Evolutionary conservation across 495 filamentous ascomycete genomes (phyloP).

Genomic region (Corynascus novoguineensis): DNA sequence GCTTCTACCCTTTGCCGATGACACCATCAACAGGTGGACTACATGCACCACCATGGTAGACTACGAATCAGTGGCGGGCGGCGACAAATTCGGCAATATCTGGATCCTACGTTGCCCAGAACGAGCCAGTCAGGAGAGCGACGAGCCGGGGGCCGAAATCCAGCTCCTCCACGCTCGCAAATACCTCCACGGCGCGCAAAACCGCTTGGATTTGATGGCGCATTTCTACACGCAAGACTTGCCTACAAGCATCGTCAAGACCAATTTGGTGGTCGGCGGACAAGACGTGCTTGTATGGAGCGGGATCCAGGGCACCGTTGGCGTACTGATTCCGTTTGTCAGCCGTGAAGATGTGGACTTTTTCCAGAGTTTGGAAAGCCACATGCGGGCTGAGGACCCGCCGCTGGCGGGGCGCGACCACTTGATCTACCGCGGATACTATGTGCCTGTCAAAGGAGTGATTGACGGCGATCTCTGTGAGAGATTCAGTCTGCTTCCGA

Average conservation of each 20-base stretch:
- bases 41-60: constrained; percentile 88
- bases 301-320: constrained; percentile 88
- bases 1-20: constrained; percentile 87
- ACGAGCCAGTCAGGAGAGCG: constrained; percentile 79
- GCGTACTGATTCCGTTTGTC: constrained; percentile 84
- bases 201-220: constrained; percentile 73
- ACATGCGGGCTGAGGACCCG: constrained; percentile 75
- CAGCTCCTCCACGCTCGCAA: constrained; percentile 81
- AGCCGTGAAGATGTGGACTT: constrained; percentile 93
- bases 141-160: constrained; percentile 86
- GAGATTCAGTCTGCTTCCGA: constrained; percentile 71
- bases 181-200: constrained; percentile 84
- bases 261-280: constrained; percentile 83
- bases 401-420: constrained; percentile 48
- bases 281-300: constrained; percentile 90
- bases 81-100: constrained; percentile 96
- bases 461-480: constrained; percentile 99
- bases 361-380: constrained; percentile 87
- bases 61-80: constrained; percentile 92
- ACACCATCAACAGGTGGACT: constrained; percentile 82
- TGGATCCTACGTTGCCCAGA: constrained; percentile 86
- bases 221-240: constrained; percentile 92
- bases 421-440: constrained; percentile 78
- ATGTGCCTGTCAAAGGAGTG: constrained; percentile 92
- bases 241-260: constrained; percentile 83